A percentile compares a stretch with the other conserved stretches of the same genome.
Evolutionary conservation across 345 rosid genomes (phyloP).

Genomic region (Lepidium sativum): DNA sequence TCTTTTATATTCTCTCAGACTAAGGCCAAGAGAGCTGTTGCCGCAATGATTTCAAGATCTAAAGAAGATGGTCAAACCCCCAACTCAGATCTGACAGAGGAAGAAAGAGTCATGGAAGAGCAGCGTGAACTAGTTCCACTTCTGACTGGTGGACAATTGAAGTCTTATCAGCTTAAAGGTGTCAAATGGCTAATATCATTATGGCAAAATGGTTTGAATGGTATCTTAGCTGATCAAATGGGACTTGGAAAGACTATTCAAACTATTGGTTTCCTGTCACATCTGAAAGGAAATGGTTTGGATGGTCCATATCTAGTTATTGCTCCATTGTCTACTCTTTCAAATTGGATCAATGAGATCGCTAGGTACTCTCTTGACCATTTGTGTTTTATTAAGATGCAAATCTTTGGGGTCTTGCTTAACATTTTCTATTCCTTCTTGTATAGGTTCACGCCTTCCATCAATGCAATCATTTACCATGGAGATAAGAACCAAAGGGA

Average conservation of each 20-base stretch:
- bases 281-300: constrained; percentile 75
- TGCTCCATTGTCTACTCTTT: constrained; percentile 97
- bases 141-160: constrained; percentile 82
- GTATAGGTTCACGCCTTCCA: constrained; percentile 67
- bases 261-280: constrained; percentile 85
- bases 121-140: constrained; percentile 81
- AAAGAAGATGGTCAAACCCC: constrained; percentile 37
- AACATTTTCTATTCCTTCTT: neutral
- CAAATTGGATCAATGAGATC: constrained; percentile 88
- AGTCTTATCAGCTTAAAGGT: constrained; percentile 91
- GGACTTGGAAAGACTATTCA: constrained; percentile 98
- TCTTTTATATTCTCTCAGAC: constrained; percentile 28
- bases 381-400: neutral
- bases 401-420: neutral
- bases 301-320: constrained; percentile 86
- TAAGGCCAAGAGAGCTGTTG: constrained; percentile 87
- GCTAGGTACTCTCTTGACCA: constrained; percentile 40
- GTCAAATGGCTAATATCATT: constrained; percentile 92
- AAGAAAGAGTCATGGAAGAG: constrained; percentile 64
- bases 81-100: constrained; percentile 52
- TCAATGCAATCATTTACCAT: constrained; percentile 73
- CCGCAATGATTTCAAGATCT: constrained; percentile 85
- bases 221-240: constrained; percentile 99
- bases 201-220: constrained; percentile 95
- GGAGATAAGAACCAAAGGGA: constrained; percentile 61